Conservation (phyloP, 768 basidiomycete species). For the Melanogaster broomeanus region DNA sequence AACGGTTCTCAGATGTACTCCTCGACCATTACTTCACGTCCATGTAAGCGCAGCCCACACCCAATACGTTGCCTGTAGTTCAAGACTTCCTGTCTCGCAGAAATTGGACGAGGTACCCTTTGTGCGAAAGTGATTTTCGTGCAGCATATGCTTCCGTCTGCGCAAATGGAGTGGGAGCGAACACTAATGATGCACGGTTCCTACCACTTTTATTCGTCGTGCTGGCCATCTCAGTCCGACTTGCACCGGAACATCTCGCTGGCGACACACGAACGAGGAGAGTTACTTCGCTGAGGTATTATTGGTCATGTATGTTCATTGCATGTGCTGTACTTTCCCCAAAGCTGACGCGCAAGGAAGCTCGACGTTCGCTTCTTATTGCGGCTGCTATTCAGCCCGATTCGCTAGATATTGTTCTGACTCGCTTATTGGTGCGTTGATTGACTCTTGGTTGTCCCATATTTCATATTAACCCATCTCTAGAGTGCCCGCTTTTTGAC, state of each 20-base stretch:
- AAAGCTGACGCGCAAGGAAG: constrained; percentile 41
- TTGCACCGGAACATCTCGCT: constrained; percentile 83
- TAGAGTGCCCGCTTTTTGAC: constrained; percentile 70
- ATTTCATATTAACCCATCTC: constrained; percentile 12
- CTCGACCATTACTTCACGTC: constrained; percentile 80
- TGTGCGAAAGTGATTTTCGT: constrained; percentile 84
- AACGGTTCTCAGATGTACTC: constrained; percentile 70
- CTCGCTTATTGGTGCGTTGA: constrained; percentile 68
- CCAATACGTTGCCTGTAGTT: neutral
- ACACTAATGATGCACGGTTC: constrained; percentile 78
- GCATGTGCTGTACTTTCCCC: constrained; percentile 6
- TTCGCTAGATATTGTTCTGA: constrained; percentile 88
- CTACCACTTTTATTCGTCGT: constrained; percentile 93
- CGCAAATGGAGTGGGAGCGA: constrained; percentile 59
- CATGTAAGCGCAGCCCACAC: constrained; percentile 49
- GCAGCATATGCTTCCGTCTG: constrained; percentile 67
- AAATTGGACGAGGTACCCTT: constrained; percentile 93
- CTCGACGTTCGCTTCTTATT: constrained; percentile 83
- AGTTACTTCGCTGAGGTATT: constrained; percentile 85
- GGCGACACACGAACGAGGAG: constrained; percentile 77
- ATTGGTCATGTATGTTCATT: constrained; percentile 84
- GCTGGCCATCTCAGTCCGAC: constrained; percentile 80
- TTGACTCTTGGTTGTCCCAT: neutral
- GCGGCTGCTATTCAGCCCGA: constrained; percentile 94
- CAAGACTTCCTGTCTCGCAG: constrained; percentile 38